These are phyloP conservation scores for Suillus ampliporus DNA, from an alignment of 768 basidiomycete species.

Conservation along the genomic window DNA sequence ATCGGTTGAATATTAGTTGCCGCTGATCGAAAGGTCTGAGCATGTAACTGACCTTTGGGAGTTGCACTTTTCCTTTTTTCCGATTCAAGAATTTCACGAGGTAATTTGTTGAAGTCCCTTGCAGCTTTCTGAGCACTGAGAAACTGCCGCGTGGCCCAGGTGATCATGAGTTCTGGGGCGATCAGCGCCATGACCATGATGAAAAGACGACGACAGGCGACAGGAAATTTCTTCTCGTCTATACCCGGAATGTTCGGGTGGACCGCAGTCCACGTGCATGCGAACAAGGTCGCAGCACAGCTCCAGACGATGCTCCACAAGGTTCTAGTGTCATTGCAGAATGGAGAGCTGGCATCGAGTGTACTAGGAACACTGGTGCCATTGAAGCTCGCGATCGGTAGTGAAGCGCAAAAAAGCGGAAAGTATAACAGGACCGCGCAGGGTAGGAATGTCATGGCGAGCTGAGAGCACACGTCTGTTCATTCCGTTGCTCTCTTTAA, in stretches of 20 bases:
- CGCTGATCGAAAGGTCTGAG: background rate
- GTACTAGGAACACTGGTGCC: background rate
- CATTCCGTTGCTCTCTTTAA: background rate
- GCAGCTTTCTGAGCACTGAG: conserved; percentile 17
- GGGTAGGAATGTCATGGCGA: background rate
- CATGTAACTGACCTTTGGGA: background rate
- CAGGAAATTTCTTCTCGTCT: conserved; percentile 12
- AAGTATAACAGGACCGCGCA: background rate
- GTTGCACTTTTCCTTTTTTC: background rate
- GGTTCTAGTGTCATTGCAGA: conserved; percentile 25
- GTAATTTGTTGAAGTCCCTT: background rate
- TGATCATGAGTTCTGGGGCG: conserved; percentile 33
- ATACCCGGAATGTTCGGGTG: conserved; percentile 37
- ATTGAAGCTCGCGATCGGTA: background rate
- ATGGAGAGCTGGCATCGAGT: background rate
- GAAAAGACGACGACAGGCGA: conserved; percentile 15
- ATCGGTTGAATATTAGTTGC: background rate
- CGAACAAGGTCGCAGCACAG: conserved; percentile 35
- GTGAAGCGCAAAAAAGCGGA: background rate
- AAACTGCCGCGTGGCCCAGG: conserved; percentile 36
- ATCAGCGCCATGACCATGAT: conserved; percentile 30
- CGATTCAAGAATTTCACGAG: background rate
- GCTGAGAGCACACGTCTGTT: background rate
- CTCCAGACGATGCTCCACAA: conserved; percentile 37
- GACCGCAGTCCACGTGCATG: conserved; percentile 37